Percentiles rank a stretch among this genome's conserved stretches.
Conservation (phyloP, 192 early-diverging fungal genomes). For the Funneliformis geosporum region DNA sequence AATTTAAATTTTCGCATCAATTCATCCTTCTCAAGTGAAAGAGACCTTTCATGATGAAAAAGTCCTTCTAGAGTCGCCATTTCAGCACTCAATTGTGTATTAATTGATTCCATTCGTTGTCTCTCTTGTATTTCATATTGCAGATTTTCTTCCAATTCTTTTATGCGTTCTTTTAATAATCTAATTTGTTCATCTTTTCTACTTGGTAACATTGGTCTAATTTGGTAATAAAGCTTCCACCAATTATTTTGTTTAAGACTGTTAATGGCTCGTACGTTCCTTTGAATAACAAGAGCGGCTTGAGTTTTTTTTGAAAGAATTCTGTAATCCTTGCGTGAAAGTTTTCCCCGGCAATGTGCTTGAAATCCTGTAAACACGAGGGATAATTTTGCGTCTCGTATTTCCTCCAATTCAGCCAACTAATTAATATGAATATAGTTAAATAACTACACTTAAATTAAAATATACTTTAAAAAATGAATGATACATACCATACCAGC, state of each 20-base stretch:
- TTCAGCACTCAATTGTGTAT: constrained; percentile 65
- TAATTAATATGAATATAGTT: constrained; percentile 30
- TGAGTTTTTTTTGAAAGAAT: constrained; percentile 63
- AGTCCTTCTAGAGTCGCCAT: constrained; percentile 69
- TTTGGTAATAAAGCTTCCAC: constrained; percentile 93
- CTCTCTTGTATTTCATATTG: constrained; percentile 62
- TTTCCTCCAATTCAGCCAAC: constrained; percentile 93
- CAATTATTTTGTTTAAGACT: constrained; percentile 90
- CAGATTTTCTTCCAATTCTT: constrained; percentile 71
- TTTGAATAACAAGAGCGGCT: constrained; percentile 92
- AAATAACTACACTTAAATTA: constrained; percentile 7
- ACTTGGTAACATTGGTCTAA: constrained; percentile 86
- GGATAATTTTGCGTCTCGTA: constrained; percentile 79
- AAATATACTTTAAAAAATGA: constrained; percentile 5
- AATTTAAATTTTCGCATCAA: constrained; percentile 74
- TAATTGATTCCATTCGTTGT: constrained; percentile 56
- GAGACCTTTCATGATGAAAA: constrained; percentile 71
- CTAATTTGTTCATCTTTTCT: constrained; percentile 83
- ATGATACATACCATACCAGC: constrained; percentile 76
- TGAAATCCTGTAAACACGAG: constrained; percentile 84
- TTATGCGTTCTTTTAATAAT: constrained; percentile 67
- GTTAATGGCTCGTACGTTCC: constrained; percentile 89
- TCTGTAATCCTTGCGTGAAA: constrained; percentile 69
- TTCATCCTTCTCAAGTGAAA: constrained; percentile 80
- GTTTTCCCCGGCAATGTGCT: constrained; percentile 81